A percentile compares a stretch with the other conserved stretches of the same genome.
These are phyloP conservation scores for Trichosporon sp. DNA, from an alignment of 1,284 basidiomycete species.

Conservation along the genomic window DNA sequence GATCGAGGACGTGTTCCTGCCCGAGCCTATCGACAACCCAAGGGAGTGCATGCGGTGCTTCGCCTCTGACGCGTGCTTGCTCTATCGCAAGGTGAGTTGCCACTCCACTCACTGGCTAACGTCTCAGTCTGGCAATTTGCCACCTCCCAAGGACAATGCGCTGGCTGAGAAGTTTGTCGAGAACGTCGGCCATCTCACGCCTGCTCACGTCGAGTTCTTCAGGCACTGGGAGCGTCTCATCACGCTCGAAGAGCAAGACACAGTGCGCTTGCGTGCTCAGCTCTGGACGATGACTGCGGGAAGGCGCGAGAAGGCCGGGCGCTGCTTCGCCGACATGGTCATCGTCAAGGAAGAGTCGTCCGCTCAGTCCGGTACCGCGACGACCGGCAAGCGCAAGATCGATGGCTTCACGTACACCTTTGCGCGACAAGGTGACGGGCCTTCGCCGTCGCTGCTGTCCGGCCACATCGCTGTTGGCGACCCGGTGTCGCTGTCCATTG, in stretches of 20 bases:
- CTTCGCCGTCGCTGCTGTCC: constrained; percentile 59
- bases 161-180: constrained; percentile 70
- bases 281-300: constrained; percentile 85
- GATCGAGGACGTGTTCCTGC: constrained; percentile 59
- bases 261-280: constrained; percentile 76
- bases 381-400: constrained; percentile 42
- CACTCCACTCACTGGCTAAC: not conserved
- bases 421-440: constrained; percentile 46
- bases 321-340: constrained; percentile 73
- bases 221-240: constrained; percentile 84
- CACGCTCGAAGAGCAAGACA: constrained; percentile 82
- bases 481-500: constrained; percentile 75
- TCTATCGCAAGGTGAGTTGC: constrained; percentile 73
- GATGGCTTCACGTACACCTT: constrained; percentile 64
- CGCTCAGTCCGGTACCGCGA: constrained; percentile 43
- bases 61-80: constrained; percentile 79
- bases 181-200: constrained; percentile 75
- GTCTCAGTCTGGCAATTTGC: constrained; percentile 62
- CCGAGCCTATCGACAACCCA: constrained; percentile 79
- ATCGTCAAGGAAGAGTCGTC: constrained; percentile 53
- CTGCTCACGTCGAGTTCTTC: constrained; percentile 71
- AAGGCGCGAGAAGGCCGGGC: constrained; percentile 71
- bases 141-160: constrained; percentile 57
- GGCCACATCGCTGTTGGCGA: constrained; percentile 77
- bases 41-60: constrained; percentile 77